Conservation (phyloP, 78 protist genomes). For the Chrysochromulina tobinii region DNA sequence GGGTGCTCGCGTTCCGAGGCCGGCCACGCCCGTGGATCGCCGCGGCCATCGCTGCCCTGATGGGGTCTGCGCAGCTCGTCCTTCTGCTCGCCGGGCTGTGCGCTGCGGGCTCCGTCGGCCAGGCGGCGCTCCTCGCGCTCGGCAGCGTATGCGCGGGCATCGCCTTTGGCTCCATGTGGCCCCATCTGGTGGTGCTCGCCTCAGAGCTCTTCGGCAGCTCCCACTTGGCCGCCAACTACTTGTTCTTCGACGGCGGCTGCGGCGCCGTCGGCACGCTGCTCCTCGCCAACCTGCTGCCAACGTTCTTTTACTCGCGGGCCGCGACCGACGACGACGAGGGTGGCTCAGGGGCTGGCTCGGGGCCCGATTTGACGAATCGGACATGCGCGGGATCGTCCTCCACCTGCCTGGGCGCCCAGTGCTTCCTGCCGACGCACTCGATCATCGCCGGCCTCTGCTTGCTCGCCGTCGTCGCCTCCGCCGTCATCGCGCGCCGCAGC, state of each 20-base stretch:
- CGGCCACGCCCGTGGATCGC: neutral
- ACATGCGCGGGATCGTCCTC: neutral
- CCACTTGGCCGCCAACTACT: neutral
- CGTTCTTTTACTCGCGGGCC: neutral
- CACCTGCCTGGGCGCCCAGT: neutral
- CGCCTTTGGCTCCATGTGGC: neutral
- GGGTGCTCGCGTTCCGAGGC: neutral
- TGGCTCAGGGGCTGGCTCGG: too few relatives aligned
- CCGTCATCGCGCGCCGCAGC: too few relatives aligned
- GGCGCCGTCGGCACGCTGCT: neutral
- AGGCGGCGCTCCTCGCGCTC: too few relatives aligned
- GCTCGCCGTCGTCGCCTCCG: too few relatives aligned
- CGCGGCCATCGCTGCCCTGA: neutral
- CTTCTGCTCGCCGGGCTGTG: too few relatives aligned
- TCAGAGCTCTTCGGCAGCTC: neutral
- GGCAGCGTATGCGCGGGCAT: too few relatives aligned
- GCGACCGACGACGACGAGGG: neutral
- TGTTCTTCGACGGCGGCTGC: constrained; percentile 5
- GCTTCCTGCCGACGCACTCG: neutral
- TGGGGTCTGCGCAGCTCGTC: neutral
- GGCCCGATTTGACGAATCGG: too few relatives aligned
- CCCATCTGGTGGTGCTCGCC: neutral
- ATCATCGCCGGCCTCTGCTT: neutral
- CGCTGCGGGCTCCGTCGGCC: too few relatives aligned
- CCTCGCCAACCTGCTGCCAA: neutral